Conservation (phyloP, 805 yeast species). For the Nakazawaea laoshanensis region DNA sequence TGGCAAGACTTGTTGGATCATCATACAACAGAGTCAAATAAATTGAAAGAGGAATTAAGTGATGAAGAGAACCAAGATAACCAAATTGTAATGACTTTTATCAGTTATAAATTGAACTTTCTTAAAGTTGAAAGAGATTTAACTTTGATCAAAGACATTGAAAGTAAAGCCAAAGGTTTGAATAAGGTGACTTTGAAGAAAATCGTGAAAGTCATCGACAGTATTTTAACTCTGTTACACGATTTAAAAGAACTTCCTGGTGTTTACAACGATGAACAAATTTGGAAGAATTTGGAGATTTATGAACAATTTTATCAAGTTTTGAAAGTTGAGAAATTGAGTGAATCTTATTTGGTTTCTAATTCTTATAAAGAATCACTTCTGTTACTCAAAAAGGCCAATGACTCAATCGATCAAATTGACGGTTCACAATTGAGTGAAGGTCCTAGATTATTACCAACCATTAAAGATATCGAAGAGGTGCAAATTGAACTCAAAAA, state of each 20-base stretch:
- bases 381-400: constrained; percentile 29
- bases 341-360: constrained; percentile 32
- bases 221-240: constrained; percentile 41
- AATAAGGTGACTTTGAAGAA: constrained; percentile 26
- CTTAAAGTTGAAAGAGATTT: constrained; percentile 69
- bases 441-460: constrained; percentile 25
- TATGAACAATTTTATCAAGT: constrained; percentile 41
- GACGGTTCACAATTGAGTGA: constrained; percentile 74
- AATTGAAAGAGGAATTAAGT: constrained; percentile 29
- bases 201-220: constrained; percentile 37
- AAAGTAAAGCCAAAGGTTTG: constrained; percentile 11
- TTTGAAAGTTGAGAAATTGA: constrained; percentile 33
- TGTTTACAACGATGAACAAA: constrained; percentile 75
- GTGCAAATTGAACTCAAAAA: constrained; percentile 16
- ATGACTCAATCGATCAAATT: constrained; percentile 32
- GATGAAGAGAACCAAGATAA: constrained; percentile 58
- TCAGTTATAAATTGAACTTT: constrained; percentile 58
- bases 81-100: constrained; percentile 68
- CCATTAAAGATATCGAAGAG: constrained; percentile 21
- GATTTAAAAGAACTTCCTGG: constrained; percentile 82
- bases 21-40: constrained; percentile 48
- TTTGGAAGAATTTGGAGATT: constrained; percentile 43
- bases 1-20: constrained; percentile 66
- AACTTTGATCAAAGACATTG: constrained; percentile 29
- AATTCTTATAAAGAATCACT: constrained; percentile 39